Evolutionary conservation across 148 eudicot species (phyloP).

Genomic region (Rhododendron ferrugineum): DNA sequence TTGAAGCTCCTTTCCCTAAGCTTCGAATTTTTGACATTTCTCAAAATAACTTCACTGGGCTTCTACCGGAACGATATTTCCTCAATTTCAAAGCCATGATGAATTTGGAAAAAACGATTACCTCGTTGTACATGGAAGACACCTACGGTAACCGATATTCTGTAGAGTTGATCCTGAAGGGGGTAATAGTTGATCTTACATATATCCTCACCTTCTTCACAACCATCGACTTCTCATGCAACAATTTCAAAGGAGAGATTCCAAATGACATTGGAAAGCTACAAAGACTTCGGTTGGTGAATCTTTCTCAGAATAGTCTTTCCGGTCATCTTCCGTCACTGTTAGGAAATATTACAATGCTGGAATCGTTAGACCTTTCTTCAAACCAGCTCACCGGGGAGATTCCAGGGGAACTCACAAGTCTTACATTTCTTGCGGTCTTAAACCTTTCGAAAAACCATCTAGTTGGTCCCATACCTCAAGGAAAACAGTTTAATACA

Average conservation of each 20-base stretch:
- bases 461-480: neutral
- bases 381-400: slow-evolving; percentile 4
- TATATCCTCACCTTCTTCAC: neutral
- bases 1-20: slow-evolving; percentile 13
- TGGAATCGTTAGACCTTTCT: slow-evolving; percentile 11
- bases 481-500: neutral
- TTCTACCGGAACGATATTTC: slow-evolving; percentile 8
- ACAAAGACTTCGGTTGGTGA: neutral
- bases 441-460: neutral
- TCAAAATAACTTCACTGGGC: slow-evolving; percentile 32
- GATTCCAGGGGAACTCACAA: neutral
- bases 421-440: neutral
- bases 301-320: slow-evolving; percentile 13
- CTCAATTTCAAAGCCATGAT: slow-evolving; percentile 18
- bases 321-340: slow-evolving; percentile 12
- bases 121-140: neutral
- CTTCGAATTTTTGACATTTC: slow-evolving; percentile 54
- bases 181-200: rapidly evolving
- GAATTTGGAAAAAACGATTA: neutral
- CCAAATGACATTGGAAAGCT: slow-evolving; percentile 15
- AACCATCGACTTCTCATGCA: slow-evolving; percentile 15
- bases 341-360: slow-evolving; percentile 7
- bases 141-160: neutral
- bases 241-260: slow-evolving; percentile 8
- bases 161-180: slow-evolving; percentile 1